These are phyloP conservation scores for Candida broadrunensis DNA, from an alignment of 805 yeast genomes.

Conservation along the genomic window DNA sequence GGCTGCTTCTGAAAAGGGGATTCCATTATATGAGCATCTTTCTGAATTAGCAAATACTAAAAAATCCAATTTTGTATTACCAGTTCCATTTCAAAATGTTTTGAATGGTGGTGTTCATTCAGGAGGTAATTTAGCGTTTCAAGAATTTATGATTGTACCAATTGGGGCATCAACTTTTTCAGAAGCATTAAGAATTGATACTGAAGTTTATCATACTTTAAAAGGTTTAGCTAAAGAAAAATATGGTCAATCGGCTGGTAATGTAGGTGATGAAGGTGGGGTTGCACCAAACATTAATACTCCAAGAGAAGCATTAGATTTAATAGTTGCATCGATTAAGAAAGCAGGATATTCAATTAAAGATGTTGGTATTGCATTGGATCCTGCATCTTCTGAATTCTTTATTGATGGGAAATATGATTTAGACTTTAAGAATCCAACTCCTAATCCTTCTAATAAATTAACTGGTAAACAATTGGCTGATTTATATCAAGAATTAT, in stretches of 20 bases:
- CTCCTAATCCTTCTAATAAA: slow-evolving; percentile 13
- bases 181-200: slow-evolving; percentile 17
- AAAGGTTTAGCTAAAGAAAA: slow-evolving; percentile 15
- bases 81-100: slow-evolving; percentile 22
- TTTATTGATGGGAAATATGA: slow-evolving; percentile 18
- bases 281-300: slow-evolving; percentile 18
- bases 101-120: slow-evolving; percentile 22
- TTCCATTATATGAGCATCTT: slow-evolving; percentile 17
- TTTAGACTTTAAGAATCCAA: slow-evolving; percentile 18
- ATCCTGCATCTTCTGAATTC: slow-evolving; percentile 20
- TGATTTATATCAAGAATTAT: slow-evolving; percentile 12
- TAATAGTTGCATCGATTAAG: slow-evolving; percentile 83
- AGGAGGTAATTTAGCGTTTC: slow-evolving; percentile 22
- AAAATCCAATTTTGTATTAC: slow-evolving; percentile 11
- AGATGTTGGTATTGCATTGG: slow-evolving; percentile 46
- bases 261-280: slow-evolving; percentile 25
- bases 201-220: slow-evolving; percentile 19
- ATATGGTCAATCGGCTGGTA: slow-evolving; percentile 19
- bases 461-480: slow-evolving; percentile 17
- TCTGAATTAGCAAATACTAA: slow-evolving; percentile 12
- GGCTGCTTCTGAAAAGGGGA: slow-evolving; percentile 16
- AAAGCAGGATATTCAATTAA: slow-evolving; percentile 92
- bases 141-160: slow-evolving; percentile 24
- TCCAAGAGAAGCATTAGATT: slow-evolving; percentile 51
- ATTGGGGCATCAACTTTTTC: slow-evolving; percentile 11